Conservation (phyloP, 768 basidiomycete species). For the Hericium alpestre region DNA sequence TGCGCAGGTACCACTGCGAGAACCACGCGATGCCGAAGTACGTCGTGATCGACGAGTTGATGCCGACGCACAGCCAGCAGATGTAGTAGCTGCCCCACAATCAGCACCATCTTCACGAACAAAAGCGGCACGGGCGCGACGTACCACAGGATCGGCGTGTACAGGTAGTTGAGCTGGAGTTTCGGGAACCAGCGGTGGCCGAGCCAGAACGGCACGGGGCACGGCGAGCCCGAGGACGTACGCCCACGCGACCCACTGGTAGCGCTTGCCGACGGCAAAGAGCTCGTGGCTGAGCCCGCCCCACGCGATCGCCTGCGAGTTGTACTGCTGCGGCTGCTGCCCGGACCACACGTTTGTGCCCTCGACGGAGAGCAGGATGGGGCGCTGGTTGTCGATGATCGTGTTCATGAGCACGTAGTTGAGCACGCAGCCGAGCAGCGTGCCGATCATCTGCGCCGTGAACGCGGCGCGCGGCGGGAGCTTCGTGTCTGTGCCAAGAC, state of each 20-base stretch:
- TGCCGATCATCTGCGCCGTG: conserved; percentile 39
- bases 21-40: conserved; percentile 34
- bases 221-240: conserved; percentile 38
- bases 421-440: conserved; percentile 31
- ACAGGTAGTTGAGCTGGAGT: conserved; percentile 34
- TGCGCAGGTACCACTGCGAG: conserved; percentile 39
- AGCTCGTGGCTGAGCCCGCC: conserved; percentile 24
- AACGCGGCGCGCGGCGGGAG: conserved; percentile 39
- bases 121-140: conserved; percentile 2
- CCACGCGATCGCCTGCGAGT: conserved; percentile 43
- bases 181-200: conserved; percentile 34
- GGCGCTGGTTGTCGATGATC: conserved; percentile 40
- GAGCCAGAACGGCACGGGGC: conserved; percentile 47
- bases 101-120: neutral
- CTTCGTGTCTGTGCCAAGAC: conserved; percentile 25
- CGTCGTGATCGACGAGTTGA: conserved; percentile 35
- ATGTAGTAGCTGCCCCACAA: conserved; percentile 29
- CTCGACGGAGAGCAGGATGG: conserved; percentile 41
- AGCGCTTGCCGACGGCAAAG: conserved; percentile 17
- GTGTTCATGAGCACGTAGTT: conserved; percentile 49
- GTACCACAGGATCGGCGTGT: conserved; percentile 36
- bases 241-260: conserved; percentile 39
- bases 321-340: conserved; percentile 39
- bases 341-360: conserved; percentile 46
- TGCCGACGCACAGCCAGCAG: conserved; percentile 39